Evolutionary conservation across 2,329 filamentous ascomycete genomes (phyloP).

Genomic region (Blastomyces percursus): DNA sequence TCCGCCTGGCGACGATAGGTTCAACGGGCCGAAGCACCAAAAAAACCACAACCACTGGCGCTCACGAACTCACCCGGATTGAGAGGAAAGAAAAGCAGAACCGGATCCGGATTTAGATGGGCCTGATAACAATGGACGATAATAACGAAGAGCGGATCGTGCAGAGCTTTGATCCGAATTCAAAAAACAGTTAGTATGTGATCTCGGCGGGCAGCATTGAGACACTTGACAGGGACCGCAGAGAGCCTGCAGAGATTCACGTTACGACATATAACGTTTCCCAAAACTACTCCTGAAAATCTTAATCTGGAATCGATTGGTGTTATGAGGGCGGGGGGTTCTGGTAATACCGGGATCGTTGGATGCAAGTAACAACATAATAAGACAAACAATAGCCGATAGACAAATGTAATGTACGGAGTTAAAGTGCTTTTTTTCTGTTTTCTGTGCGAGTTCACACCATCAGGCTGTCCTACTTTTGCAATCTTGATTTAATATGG

Average conservation of each 20-base stretch:
- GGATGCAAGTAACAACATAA: no score
- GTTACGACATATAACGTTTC: slow-evolving; percentile 17
- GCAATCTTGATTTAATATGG: not conserved
- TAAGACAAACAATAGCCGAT: not conserved
- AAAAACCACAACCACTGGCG: not conserved
- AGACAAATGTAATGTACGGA: not conserved
- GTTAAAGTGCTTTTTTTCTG: not conserved
- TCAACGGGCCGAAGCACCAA: slow-evolving; percentile 2
- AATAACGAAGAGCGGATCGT: slow-evolving; percentile 9
- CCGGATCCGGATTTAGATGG: slow-evolving; percentile 7
- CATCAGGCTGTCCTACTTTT: not conserved
- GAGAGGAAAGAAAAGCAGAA: slow-evolving; percentile 3
- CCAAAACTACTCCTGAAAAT: not conserved
- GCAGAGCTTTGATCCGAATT: slow-evolving; percentile 3
- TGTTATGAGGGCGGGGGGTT: not conserved
- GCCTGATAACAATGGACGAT: slow-evolving; percentile 6
- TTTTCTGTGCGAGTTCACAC: not conserved
- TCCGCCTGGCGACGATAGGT: slow-evolving; percentile 10
- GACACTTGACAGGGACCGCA: slow-evolving; percentile 3
- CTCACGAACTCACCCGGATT: slow-evolving; percentile 6
- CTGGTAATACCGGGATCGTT: not conserved
- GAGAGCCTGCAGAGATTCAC: slow-evolving; percentile 13
- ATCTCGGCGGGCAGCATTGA: slow-evolving; percentile 6
- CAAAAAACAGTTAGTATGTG: slow-evolving; percentile 3
- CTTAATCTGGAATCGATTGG: not conserved